A percentile compares a stretch with the other conserved stretches of the same genome.
Conservation (phyloP, 257 asterid genomes). For the Coffea canephora region DNA sequence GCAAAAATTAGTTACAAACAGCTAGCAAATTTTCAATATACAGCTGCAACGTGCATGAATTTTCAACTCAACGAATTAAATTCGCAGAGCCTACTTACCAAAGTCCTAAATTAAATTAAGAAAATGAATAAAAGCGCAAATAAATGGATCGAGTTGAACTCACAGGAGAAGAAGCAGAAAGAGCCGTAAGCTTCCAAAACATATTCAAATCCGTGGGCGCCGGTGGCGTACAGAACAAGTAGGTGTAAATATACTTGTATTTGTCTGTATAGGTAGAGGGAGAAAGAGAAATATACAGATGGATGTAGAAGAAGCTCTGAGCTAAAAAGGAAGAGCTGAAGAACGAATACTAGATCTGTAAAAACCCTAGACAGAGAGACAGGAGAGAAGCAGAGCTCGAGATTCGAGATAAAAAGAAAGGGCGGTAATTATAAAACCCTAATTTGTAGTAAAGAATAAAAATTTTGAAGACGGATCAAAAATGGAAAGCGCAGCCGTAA, state of each 20-base stretch:
- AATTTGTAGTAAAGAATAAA: background rate
- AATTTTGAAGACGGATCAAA: conserved; percentile 18
- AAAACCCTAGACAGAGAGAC: conserved; percentile 35
- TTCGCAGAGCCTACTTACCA: too few relatives aligned
- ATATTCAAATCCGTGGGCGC: conserved; percentile 32
- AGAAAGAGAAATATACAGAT: conserved; percentile 1
- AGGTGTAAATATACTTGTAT: background rate
- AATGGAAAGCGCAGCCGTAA: conserved; percentile 29
- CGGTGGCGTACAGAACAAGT: background rate
- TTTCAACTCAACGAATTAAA: background rate
- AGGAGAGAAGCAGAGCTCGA: conserved; percentile 21
- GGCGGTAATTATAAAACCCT: conserved; percentile 40
- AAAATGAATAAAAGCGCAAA: background rate
- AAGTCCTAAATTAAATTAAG: background rate
- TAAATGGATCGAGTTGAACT: conserved; percentile 36
- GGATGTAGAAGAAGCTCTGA: background rate
- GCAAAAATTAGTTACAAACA: too few relatives aligned
- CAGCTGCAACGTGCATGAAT: background rate
- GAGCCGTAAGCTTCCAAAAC: conserved; percentile 95
- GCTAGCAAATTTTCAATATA: too few relatives aligned
- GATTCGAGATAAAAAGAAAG: conserved; percentile 21
- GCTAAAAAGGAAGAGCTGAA: background rate
- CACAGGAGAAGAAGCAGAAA: conserved; percentile 93
- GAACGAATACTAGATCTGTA: conserved; percentile 46
- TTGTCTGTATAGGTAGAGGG: conserved; percentile 20